phyloP scores from a whole-genome alignment of 2,329 filamentous ascomycete genomes.

The Didymella pomorum region DNA sequence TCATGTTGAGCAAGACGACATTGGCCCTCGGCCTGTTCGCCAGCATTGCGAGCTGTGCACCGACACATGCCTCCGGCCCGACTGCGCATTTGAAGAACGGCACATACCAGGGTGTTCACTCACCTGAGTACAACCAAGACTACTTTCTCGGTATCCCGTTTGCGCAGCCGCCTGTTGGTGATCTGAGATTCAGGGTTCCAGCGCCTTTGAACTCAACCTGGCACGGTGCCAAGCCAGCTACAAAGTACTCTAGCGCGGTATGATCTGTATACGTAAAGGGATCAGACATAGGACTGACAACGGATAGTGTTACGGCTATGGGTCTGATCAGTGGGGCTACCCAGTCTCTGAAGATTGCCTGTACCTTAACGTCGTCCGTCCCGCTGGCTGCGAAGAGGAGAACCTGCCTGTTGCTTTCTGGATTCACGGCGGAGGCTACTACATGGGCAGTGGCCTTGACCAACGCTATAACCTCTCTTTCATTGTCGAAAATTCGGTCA shows the following conservation, averaged over 20 bases:
- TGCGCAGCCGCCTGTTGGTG: constrained; percentile 45
- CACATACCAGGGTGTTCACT: constrained; percentile 52
- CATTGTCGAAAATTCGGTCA: constrained; percentile 57
- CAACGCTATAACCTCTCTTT: constrained; percentile 61
- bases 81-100: constrained; percentile 54
- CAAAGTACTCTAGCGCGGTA: constrained; percentile 38
- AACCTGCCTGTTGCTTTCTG: constrained; percentile 63
- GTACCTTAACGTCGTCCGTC: constrained; percentile 62
- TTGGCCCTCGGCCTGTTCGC: constrained; percentile 25
- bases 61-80: constrained; percentile 30
- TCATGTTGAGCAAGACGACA: constrained; percentile 27
- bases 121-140: constrained; percentile 54
- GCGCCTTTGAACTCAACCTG: constrained; percentile 56
- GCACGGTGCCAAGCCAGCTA: constrained; percentile 49
- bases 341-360: constrained; percentile 62
- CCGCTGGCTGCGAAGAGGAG: constrained; percentile 43
- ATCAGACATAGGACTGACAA: neutral
- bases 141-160: constrained; percentile 62
- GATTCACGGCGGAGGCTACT: constrained; percentile 63
- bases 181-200: constrained; percentile 61
- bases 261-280: neutral
- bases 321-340: constrained; percentile 51
- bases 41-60: constrained; percentile 23
- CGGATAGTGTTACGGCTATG: constrained; percentile 49
- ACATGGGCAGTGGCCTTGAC: constrained; percentile 59